phyloP scores from a whole-genome alignment of 371 early-diverging fungal species.

The Globomyces sp. region DNA sequence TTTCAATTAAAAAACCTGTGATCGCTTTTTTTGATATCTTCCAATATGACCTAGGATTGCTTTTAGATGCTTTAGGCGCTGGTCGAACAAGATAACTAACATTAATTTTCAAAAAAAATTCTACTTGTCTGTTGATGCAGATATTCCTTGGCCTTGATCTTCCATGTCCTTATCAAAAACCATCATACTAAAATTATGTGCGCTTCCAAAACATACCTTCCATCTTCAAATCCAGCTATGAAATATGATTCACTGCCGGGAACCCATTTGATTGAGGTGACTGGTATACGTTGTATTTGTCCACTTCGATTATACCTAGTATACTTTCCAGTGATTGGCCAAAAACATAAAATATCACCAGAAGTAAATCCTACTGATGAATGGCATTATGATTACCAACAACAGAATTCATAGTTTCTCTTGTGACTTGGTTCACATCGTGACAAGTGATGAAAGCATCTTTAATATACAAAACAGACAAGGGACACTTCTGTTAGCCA shows the following conservation, averaged over 20 bases:
- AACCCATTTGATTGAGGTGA: slow-evolving; percentile 83
- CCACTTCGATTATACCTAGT: slow-evolving; percentile 73
- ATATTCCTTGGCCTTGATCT: slow-evolving; percentile 58
- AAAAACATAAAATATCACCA: slow-evolving; percentile 46
- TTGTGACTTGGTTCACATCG: slow-evolving; percentile 77
- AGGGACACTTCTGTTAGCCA: slow-evolving; percentile 59
- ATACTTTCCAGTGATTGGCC: slow-evolving; percentile 64
- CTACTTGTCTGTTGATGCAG: neutral
- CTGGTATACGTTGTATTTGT: slow-evolving; percentile 62
- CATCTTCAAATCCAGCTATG: slow-evolving; percentile 69
- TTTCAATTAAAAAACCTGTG: slow-evolving; percentile 43
- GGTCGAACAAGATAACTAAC: slow-evolving; percentile 14
- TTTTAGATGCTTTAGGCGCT: slow-evolving; percentile 21
- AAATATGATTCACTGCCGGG: slow-evolving; percentile 85
- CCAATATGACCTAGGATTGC: slow-evolving; percentile 73
- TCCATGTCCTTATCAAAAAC: slow-evolving; percentile 89
- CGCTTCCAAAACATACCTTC: slow-evolving; percentile 5
- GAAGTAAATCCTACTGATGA: slow-evolving; percentile 42
- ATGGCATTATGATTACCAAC: slow-evolving; percentile 37
- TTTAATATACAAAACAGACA: slow-evolving; percentile 76
- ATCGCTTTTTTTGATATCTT: slow-evolving; percentile 62
- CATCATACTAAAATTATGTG: slow-evolving; percentile 44
- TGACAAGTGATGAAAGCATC: slow-evolving; percentile 82
- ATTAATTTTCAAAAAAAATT: neutral
- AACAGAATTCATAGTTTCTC: slow-evolving; percentile 83